phyloP scores from a whole-genome alignment of 2,329 filamentous ascomycete genomes.

The Leptosphaerulina australis region DNA sequence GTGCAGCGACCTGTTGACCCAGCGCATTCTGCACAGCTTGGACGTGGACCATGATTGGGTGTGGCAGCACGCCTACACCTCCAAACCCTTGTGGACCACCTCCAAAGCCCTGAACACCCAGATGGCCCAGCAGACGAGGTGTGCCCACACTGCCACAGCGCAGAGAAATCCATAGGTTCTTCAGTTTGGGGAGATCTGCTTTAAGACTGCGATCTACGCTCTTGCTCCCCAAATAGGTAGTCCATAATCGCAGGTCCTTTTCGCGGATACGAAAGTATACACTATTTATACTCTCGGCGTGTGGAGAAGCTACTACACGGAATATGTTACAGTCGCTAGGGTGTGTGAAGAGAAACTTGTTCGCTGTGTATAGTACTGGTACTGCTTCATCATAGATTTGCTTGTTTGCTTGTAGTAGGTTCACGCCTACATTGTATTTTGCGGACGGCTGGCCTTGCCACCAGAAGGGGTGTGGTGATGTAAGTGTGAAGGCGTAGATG shows the following conservation, averaged over 20 bases:
- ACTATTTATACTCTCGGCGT: constrained; percentile 34
- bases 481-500: constrained; percentile 43
- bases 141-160: constrained; percentile 32
- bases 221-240: constrained; percentile 43
- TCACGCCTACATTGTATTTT: constrained; percentile 30
- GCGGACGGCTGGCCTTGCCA: constrained; percentile 36
- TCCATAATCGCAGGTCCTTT: constrained; percentile 47
- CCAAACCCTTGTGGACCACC: constrained; percentile 15
- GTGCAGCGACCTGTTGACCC: constrained; percentile 33
- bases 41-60: constrained; percentile 28
- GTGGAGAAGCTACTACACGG: constrained; percentile 41
- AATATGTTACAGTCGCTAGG: constrained; percentile 51
- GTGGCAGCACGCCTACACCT: constrained; percentile 21
- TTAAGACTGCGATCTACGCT: constrained; percentile 38
- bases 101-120: constrained; percentile 4
- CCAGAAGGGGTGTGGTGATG: constrained; percentile 41
- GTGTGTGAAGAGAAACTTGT: constrained; percentile 49
- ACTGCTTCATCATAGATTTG: constrained; percentile 44
- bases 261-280: constrained; percentile 47
- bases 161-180: constrained; percentile 46
- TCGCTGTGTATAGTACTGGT: constrained; percentile 43
- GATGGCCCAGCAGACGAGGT: constrained; percentile 18
- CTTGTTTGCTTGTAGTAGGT: constrained; percentile 37
- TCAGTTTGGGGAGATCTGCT: constrained; percentile 44
- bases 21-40: constrained; percentile 36